Base-by-base conservation (phyloP, 306 rosid species). In the Quercus parvula region DNA sequence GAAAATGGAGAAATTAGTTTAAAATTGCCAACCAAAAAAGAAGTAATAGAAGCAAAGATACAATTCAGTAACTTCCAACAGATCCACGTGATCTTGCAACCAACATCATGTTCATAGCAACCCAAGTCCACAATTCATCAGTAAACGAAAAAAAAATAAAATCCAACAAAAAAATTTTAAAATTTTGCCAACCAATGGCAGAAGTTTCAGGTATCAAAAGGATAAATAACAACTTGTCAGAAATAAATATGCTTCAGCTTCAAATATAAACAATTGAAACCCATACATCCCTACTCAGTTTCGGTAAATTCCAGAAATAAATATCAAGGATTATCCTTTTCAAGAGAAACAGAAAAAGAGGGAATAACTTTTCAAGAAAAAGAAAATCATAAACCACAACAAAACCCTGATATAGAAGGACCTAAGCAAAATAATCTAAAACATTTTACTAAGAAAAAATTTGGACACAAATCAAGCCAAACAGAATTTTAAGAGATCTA, bases 401-500 rank as follows among this genome's bases (percentile, higher is more conserved):
- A 84, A 90, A 88, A 75, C 86, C 83, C 86, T 73, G 46, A 61
- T 12, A 41, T 41, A 15, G 51, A 78, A 78, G 55, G 70, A 78
- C 75, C 73, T 38, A 75, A 55, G 44, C 15, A 71, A 1, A 51
- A 66, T 28, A 79, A 33, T 12, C 71, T 31, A 71, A 28, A 64
- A 78, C 74, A 79, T 18, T 54, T 64, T 62, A 54, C n/a, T 15
- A 70, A 71, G 74, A 41, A 63, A 31, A 74, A 76, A 70, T 62
- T 70, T 54, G 13, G 67, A 49, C 62, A 64, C 59, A 85, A 79
- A 77, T 78, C 69, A 22, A 49, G 52, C 77, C 71, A 41, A 59
- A 63, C 74, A 13, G 62, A 62, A 18, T 20, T 68, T 70, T 12
- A 55, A 76, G 76, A 69, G 73, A 85, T 81, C 91, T 58, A 80